These are phyloP conservation scores for Saposhnikovia divaricata DNA, from an alignment of 129 eudicot genomes.

Conservation along the genomic window DNA sequence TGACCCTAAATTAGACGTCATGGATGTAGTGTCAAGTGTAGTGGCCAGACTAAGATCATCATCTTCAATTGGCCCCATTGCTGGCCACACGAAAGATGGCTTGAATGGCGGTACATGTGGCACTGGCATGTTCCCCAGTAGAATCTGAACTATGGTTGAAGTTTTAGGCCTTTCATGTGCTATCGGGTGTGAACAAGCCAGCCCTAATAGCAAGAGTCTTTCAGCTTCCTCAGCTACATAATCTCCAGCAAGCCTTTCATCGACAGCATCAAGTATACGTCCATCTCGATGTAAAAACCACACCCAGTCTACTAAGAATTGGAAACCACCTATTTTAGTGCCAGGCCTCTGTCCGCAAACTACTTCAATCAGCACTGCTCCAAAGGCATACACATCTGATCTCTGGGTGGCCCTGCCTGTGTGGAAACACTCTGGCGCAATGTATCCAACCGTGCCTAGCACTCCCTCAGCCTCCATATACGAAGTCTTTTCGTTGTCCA, in stretches of 20 bases:
- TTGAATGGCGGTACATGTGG: slow-evolving; percentile 68
- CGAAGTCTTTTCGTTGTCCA: slow-evolving; percentile 74
- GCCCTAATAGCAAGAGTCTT: slow-evolving; percentile 52
- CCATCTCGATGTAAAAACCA: slow-evolving; percentile 76
- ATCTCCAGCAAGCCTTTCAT: slow-evolving; percentile 43
- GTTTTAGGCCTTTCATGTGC: slow-evolving; percentile 73
- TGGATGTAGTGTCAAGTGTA: slow-evolving; percentile 30
- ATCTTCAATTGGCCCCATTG: slow-evolving; percentile 41
- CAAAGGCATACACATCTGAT: slow-evolving; percentile 76
- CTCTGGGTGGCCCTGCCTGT: slow-evolving; percentile 81
- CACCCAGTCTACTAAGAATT: slow-evolving; percentile 64
- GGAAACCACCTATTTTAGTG: slow-evolving; percentile 46
- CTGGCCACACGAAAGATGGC: slow-evolving; percentile 83
- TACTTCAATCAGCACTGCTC: slow-evolving; percentile 63
- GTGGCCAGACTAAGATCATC: slow-evolving; percentile 34
- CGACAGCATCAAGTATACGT: slow-evolving; percentile 47
- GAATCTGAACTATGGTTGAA: slow-evolving; percentile 50
- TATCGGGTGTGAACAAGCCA: slow-evolving; percentile 84
- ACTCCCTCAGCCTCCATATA: slow-evolving; percentile 86
- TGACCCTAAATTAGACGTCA: slow-evolving; percentile 41
- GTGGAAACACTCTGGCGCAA: slow-evolving; percentile 92
- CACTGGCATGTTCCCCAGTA: slow-evolving; percentile 45
- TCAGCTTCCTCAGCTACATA: slow-evolving; percentile 54
- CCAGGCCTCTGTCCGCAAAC: slow-evolving; percentile 83
- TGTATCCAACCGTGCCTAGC: slow-evolving; percentile 71